Percentiles rank a stretch among this genome's conserved stretches.
These are phyloP conservation scores for Pisolithus sp. DNA, from an alignment of 768 basidiomycete genomes.

Conservation along the genomic window DNA sequence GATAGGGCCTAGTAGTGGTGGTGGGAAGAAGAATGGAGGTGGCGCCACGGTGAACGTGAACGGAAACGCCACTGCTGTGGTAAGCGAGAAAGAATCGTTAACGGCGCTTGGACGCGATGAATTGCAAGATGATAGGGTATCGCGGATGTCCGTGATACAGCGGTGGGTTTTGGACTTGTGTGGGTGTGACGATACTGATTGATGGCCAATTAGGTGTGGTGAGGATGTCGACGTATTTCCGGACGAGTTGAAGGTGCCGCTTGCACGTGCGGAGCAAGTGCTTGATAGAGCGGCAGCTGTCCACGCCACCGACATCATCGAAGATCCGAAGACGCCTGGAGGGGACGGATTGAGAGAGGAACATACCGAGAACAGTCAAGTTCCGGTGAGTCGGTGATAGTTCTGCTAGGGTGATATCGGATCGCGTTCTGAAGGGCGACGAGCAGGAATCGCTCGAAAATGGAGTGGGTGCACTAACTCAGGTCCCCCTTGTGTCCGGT, in stretches of 20 bases:
- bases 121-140: conserved; percentile 62
- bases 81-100: conserved; percentile 72
- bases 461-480: conserved; percentile 14
- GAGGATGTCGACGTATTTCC: conserved; percentile 55
- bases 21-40: conserved; percentile 6
- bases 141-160: conserved; percentile 60
- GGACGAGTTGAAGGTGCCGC: conserved; percentile 50
- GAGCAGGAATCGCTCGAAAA: conserved; percentile 24
- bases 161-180: conserved; percentile 38
- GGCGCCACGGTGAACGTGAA: conserved; percentile 26
- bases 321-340: conserved; percentile 13
- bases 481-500: conserved; percentile 19
- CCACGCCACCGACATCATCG: conserved; percentile 7
- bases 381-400: conserved; percentile 15
- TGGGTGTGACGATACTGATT: conserved; percentile 1
- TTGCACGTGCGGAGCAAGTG: conserved; percentile 56
- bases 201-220: conserved; percentile 35
- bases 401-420: not conserved
- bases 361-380: conserved; percentile 11
- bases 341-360: conserved; percentile 16
- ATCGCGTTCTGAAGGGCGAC: not conserved
- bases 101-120: conserved; percentile 69
- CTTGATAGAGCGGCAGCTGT: conserved; percentile 36
- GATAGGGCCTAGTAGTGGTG: conserved; percentile 38
- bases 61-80: conserved; percentile 37